Percentiles rank a stretch among this genome's conserved stretches.
phyloP scores from a whole-genome alignment of 2,329 filamentous ascomycete species.

The Rasamsonia emersonii region DNA sequence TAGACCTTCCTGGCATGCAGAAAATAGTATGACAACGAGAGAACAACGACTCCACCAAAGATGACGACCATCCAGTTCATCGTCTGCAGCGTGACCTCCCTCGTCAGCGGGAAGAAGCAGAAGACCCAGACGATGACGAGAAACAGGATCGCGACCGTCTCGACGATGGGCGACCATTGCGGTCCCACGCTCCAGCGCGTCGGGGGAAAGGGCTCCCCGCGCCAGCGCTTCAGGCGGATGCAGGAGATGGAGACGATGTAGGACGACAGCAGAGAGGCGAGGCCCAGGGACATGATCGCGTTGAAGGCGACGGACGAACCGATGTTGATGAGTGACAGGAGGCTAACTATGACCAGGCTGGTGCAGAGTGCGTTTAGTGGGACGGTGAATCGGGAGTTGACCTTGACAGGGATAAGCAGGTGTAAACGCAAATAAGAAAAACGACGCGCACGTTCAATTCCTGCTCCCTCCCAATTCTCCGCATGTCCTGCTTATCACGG shows the following conservation, averaged over 20 bases:
- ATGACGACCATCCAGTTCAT: slow-evolving; percentile 25
- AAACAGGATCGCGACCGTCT: slow-evolving; percentile 22
- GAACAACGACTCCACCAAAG: slow-evolving; percentile 17
- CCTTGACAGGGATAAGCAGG: not conserved
- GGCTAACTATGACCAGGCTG: slow-evolving; percentile 6
- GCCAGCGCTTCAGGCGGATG: slow-evolving; percentile 4
- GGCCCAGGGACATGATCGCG: slow-evolving; percentile 28
- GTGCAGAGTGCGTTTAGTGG: slow-evolving; percentile 13
- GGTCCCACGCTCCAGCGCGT: slow-evolving; percentile 30
- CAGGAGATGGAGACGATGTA: slow-evolving; percentile 19
- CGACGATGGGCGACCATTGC: slow-evolving; percentile 28
- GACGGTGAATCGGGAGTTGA: not conserved
- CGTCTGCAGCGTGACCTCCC: slow-evolving; percentile 9
- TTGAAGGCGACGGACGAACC: slow-evolving; percentile 31
- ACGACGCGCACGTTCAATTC: slow-evolving; percentile 20
- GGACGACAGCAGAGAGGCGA: slow-evolving; percentile 25
- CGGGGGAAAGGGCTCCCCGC: slow-evolving; percentile 2
- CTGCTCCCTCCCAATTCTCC: slow-evolving; percentile 24
- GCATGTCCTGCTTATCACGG: slow-evolving; percentile 25
- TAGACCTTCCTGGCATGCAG: slow-evolving; percentile 18
- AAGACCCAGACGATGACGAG: slow-evolving; percentile 16
- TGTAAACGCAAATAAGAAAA: too few relatives aligned
- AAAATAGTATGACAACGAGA: slow-evolving; percentile 19
- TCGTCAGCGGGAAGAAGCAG: slow-evolving; percentile 19
- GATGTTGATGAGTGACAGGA: slow-evolving; percentile 27